Base-by-base conservation (phyloP, 2,329 filamentous ascomycete genomes). In the Sphaerulina populicola region DNA sequence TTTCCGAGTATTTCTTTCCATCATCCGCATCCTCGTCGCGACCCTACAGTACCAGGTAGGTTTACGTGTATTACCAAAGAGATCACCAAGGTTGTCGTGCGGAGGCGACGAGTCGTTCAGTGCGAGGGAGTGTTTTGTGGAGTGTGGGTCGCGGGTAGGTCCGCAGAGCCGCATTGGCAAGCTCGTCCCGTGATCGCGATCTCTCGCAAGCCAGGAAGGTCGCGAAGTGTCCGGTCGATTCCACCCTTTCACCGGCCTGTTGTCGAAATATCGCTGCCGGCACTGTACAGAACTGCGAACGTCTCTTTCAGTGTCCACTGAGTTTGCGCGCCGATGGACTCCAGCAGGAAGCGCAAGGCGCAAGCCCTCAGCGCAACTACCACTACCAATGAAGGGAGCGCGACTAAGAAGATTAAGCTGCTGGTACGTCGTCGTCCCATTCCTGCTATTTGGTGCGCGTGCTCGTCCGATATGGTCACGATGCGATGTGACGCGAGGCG, bases 381-480 rank as follows among this genome's bases (percentile, higher is more conserved):
- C 48, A 64, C 56, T 23, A 46, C 56, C 23, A 48, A 67, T 60
- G 76, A 76, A 57, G 71, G 73, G 60, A 77, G 76, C 64, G 73
- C 75, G 62, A 69, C 75, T 56, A 82, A 82, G 73, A 76, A 77
- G 65, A 73, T 76, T 68, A 80, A 78, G 69, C 62, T 77, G 53
- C 72, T 77, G 71, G 78, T 81, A 74, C 71, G 78, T 79, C 42
- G 43, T 35, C 44, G 43, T 35, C 44, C 11, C n/a, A 33, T 41
- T 33, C 36, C 48, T 45, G 44, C 43, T 47, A 10, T 47, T 27
- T 27, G 23, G 23, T 18, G 14, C 33, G 45, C 44, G n/a, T 21
- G 23, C 48, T 41, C 33, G 37, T 23, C 15, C 29, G 41, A 45
- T 18, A 31, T 35, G 31, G 5, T 43, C 12, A 29, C 46, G 45